A percentile compares a stretch with the other conserved stretches of the same genome.
Evolutionary conservation across 169 alveolate species (phyloP).

Genomic region (Theileria luwenshuni): DNA sequence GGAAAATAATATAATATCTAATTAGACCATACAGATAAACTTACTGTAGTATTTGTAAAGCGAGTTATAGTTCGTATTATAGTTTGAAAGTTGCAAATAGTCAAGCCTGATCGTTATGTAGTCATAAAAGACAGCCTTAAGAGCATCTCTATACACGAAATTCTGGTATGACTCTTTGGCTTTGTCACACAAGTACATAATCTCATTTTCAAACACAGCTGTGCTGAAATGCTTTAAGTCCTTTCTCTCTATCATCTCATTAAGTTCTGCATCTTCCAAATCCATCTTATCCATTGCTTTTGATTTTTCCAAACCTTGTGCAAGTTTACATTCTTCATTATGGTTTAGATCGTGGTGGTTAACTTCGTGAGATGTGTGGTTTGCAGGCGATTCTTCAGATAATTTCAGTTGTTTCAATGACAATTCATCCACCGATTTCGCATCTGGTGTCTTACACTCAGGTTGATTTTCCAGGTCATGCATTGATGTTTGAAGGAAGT

Average conservation of each 20-base stretch:
- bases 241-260: slow-evolving; percentile 19
- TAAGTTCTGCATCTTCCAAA: neutral
- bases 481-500: slow-evolving; percentile 70
- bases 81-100: slow-evolving; percentile 72
- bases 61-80: slow-evolving; percentile 39
- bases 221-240: slow-evolving; percentile 67
- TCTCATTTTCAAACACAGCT: slow-evolving; percentile 81
- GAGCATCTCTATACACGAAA: slow-evolving; percentile 85
- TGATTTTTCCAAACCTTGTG: neutral
- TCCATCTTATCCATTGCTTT: neutral
- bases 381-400: no score
- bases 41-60: slow-evolving; percentile 32
- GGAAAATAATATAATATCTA: neutral
- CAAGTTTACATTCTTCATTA: slow-evolving; percentile 18
- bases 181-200: slow-evolving; percentile 73
- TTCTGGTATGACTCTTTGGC: slow-evolving; percentile 79
- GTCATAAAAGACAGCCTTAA: slow-evolving; percentile 84
- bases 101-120: slow-evolving; percentile 75
- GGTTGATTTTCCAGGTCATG: slow-evolving; percentile 72
- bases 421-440: slow-evolving; percentile 32
- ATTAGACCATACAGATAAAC: slow-evolving; percentile 33
- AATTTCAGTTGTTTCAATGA: slow-evolving; percentile 29
- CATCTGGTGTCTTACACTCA: slow-evolving; percentile 18
- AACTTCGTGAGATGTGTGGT: neutral
- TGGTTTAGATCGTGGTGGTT: slow-evolving; percentile 16